Conservation (phyloP, 2,329 filamentous ascomycete genomes). For the Cladophialophora immunda region DNA sequence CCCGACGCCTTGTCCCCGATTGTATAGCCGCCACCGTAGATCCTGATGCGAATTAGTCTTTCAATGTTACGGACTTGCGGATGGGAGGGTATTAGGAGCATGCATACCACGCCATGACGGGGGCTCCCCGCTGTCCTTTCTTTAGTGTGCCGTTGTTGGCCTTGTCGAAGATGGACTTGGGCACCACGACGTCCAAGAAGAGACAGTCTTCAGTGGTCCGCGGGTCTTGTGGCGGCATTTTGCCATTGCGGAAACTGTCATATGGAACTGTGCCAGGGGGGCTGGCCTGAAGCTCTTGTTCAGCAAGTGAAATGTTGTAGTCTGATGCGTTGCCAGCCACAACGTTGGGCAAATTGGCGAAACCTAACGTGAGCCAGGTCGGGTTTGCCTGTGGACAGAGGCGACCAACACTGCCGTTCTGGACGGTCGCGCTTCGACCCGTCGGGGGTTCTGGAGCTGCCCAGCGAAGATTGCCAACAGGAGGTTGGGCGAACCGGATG, state of each 20-base stretch:
- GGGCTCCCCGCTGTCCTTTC: slow-evolving; percentile 38
- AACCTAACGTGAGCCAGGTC: slow-evolving; percentile 53
- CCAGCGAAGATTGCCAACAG: slow-evolving; percentile 61
- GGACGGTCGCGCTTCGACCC: slow-evolving; percentile 54
- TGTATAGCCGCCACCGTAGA: slow-evolving; percentile 59
- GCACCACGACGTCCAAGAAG: slow-evolving; percentile 50
- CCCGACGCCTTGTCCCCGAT: slow-evolving; percentile 49
- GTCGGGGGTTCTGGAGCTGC: slow-evolving; percentile 55
- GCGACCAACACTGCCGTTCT: slow-evolving; percentile 53
- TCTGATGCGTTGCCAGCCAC: slow-evolving; percentile 38
- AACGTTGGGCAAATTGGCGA: slow-evolving; percentile 46
- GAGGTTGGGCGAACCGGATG: slow-evolving; percentile 65
- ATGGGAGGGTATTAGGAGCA: slow-evolving; percentile 31
- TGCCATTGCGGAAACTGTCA: slow-evolving; percentile 1
- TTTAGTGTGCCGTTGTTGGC: slow-evolving; percentile 41
- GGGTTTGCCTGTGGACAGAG: slow-evolving; percentile 57
- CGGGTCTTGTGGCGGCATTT: slow-evolving; percentile 41
- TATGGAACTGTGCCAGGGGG: neutral
- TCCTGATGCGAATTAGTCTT: slow-evolving; percentile 41
- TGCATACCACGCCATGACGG: slow-evolving; percentile 48
- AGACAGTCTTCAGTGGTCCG: slow-evolving; percentile 49
- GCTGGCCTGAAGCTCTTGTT: slow-evolving; percentile 29
- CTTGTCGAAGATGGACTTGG: slow-evolving; percentile 46
- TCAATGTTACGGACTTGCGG: neutral
- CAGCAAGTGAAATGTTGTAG: slow-evolving; percentile 45